These are phyloP conservation scores for Pontederia paniculata DNA, from an alignment of 176 grass and related monocot species.

Conservation along the genomic window DNA sequence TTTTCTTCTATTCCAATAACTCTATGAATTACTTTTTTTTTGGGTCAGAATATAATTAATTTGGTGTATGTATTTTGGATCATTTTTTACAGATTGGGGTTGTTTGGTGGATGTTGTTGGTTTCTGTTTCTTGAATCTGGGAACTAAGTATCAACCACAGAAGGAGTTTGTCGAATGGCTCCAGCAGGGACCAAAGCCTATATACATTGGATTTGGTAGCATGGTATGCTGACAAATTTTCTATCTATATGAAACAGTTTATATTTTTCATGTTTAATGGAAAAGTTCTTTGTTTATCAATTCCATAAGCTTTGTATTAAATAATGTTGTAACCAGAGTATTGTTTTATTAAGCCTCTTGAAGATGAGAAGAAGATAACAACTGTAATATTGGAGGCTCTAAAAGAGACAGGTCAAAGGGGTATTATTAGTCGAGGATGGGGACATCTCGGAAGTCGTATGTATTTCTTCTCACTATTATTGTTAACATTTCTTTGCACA, in stretches of 20 bases:
- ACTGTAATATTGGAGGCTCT: constrained; percentile 72
- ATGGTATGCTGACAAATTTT: constrained; percentile 40
- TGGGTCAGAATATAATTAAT: no score
- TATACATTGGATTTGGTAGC: constrained; percentile 98
- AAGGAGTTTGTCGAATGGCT: constrained; percentile 70
- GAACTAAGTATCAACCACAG: constrained; percentile 77
- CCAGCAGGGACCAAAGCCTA: constrained; percentile 62
- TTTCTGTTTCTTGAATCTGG: constrained; percentile 93
- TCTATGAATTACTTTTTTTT: neutral
- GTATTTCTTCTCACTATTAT: constrained; percentile 17
- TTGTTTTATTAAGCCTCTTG: constrained; percentile 69
- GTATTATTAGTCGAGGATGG: constrained; percentile 94
- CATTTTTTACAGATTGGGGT: constrained; percentile 67
- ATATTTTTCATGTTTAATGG: neutral
- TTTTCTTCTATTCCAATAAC: neutral
- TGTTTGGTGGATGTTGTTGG: constrained; percentile 86
- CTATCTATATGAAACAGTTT: neutral
- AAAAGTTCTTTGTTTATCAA: neutral
- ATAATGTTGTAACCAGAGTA: constrained; percentile 7
- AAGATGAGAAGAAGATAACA: constrained; percentile 82
- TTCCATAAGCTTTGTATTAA: constrained; percentile 17
- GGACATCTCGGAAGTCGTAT: constrained; percentile 88
- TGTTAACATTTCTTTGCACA: neutral
- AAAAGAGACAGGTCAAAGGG: constrained; percentile 82
- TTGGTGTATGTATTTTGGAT: no score